A percentile compares a stretch with the other conserved stretches of the same genome.
Conservation (phyloP, 2,329 filamentous ascomycete species). For the Fusarium zealandicum region DNA sequence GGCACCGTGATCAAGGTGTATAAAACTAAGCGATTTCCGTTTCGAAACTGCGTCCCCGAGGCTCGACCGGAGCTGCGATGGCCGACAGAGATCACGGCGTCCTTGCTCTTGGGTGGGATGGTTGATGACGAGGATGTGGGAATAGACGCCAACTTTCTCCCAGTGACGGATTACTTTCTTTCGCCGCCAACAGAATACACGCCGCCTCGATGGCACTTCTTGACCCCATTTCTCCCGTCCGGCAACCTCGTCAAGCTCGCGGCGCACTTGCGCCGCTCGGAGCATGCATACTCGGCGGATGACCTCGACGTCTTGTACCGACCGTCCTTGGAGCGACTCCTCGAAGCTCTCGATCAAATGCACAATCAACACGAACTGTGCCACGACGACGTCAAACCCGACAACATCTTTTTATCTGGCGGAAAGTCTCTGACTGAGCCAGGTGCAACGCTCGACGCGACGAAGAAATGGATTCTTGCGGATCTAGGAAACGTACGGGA, state of each 20-base stretch:
- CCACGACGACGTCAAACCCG: constrained; percentile 46
- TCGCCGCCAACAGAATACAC: constrained; percentile 9
- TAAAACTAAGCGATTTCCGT: constrained; percentile 36
- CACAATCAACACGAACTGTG: constrained; percentile 40
- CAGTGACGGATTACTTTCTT: constrained; percentile 44
- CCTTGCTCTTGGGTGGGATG: constrained; percentile 41
- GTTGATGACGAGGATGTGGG: neutral
- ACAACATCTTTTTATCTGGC: constrained; percentile 43
- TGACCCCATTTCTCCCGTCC: constrained; percentile 39
- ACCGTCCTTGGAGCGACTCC: constrained; percentile 41
- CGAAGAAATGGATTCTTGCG: constrained; percentile 42
- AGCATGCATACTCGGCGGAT: constrained; percentile 21
- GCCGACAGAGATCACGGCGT: constrained; percentile 45
- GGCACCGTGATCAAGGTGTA: constrained; percentile 44
- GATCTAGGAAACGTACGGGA: constrained; percentile 46
- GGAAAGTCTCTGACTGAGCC: neutral
- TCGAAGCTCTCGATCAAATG: constrained; percentile 38
- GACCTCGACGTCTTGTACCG: constrained; percentile 43
- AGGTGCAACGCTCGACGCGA: constrained; percentile 2
- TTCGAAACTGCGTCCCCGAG: constrained; percentile 44
- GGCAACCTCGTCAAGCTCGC: constrained; percentile 41
- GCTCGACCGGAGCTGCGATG: constrained; percentile 27
- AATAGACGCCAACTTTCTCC: constrained; percentile 35
- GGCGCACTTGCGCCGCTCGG: constrained; percentile 28
- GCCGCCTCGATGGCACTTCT: constrained; percentile 39